phyloP scores from a whole-genome alignment of 1,139 yeast species.

The Geotrichum citri-aurantii region DNA sequence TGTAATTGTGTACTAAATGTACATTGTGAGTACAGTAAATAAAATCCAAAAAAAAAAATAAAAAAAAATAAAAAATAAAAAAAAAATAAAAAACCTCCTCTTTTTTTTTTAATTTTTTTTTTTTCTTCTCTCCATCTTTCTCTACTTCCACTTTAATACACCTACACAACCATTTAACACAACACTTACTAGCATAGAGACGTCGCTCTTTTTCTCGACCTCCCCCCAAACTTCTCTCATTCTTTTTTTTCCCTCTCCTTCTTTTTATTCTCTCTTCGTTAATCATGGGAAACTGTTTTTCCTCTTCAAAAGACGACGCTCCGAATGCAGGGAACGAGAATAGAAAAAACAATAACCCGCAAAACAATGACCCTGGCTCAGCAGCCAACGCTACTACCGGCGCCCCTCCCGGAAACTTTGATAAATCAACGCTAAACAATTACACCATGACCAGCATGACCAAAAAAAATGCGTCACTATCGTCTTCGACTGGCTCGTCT shows the following conservation, averaged over 20 bases:
- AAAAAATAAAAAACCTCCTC: background rate
- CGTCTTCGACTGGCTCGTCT: constrained; percentile 12
- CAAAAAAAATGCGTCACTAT: background rate
- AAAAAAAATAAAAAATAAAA: background rate
- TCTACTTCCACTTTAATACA: background rate
- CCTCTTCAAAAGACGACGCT: constrained; percentile 8
- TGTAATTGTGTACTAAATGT: no score
- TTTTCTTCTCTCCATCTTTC: background rate
- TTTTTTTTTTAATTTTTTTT: background rate
- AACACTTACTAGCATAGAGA: background rate
- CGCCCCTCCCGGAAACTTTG: background rate
- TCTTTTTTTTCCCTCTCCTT: background rate
- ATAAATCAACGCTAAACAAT: background rate
- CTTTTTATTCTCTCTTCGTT: background rate
- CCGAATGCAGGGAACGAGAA: background rate
- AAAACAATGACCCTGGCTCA: background rate
- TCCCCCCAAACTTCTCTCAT: no score
- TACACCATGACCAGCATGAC: background rate
- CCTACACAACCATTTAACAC: no score
- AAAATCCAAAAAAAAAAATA: no score
- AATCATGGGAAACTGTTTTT: constrained; percentile 15
- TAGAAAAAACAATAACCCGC: background rate
- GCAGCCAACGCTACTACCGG: background rate
- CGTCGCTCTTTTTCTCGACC: no score
- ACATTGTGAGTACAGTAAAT: no score